Percentiles rank a stretch among this genome's conserved stretches.
phyloP scores from a whole-genome alignment of 306 rosid species.

The Lithocarpus polystachyus region DNA sequence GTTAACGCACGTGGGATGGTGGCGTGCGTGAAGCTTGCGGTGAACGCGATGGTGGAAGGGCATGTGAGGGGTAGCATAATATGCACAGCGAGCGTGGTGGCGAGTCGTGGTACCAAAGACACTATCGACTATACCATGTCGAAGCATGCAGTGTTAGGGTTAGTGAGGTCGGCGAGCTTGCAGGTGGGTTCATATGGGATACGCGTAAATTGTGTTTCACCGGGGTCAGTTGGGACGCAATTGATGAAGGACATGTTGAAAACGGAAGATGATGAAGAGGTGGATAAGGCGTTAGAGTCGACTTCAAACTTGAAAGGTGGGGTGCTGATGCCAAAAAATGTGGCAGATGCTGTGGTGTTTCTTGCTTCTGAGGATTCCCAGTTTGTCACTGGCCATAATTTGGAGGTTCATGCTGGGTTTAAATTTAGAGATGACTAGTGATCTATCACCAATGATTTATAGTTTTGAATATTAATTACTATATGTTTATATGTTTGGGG shows the following conservation, averaged over 20 bases:
- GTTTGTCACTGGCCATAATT: slow-evolving; percentile 39
- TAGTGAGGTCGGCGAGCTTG: slow-evolving; percentile 40
- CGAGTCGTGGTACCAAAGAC: neutral
- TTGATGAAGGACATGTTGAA: neutral
- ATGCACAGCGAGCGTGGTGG: slow-evolving; percentile 44
- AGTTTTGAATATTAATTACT: too few species aligned
- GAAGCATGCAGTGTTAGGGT: slow-evolving; percentile 52
- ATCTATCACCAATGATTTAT: too few species aligned
- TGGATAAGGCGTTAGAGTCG: neutral
- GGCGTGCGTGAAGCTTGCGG: slow-evolving; percentile 48
- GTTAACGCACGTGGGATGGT: slow-evolving; percentile 42
- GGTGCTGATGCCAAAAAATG: slow-evolving; percentile 24
- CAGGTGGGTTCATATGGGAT: slow-evolving; percentile 44
- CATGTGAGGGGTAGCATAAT: slow-evolving; percentile 45
- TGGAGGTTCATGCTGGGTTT: slow-evolving; percentile 43
- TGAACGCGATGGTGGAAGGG: slow-evolving; percentile 44
- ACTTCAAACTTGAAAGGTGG: slow-evolving; percentile 39
- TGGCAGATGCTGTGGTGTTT: slow-evolving; percentile 47
- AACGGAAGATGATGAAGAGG: slow-evolving; percentile 2
- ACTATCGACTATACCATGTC: slow-evolving; percentile 36
- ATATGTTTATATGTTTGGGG: too few species aligned
- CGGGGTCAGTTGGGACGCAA: slow-evolving; percentile 39
- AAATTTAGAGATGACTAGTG: too few species aligned
- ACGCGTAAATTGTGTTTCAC: slow-evolving; percentile 56
- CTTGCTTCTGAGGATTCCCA: slow-evolving; percentile 29